Base-by-base conservation (phyloP, 2,329 filamentous ascomycete genomes). In the Alternaria sp. region DNA sequence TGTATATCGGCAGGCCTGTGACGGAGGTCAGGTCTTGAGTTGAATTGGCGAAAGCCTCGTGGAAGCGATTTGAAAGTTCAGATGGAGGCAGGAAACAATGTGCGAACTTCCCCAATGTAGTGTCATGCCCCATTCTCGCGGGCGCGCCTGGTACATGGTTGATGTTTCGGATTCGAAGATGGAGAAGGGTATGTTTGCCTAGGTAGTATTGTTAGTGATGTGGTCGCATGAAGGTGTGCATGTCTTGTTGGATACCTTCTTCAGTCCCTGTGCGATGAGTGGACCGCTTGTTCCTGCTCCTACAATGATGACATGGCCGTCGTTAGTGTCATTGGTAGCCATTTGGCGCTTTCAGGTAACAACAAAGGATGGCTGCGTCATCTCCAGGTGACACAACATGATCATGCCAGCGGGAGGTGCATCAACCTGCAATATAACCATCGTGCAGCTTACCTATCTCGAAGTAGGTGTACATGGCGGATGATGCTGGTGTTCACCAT, bases 91-190 rank as follows among this genome's bases (percentile, higher is more conserved):
- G 8, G 58, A 61, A 21, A 56, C 48, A 31, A 69, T 59, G 50
- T 70, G 66, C 9, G 54, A 48, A 10, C 57, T 52, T 41, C 66
- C 66, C 66, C 69, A 68, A 42, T 70, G 69, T 3, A 72, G 60
- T 4, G 68, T 70, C 66, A 72, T 72, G 56, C 67, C 68, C 66
- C 65, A 70, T 65, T 70, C 66, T 48, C 69, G 63, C 3, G 66
- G 67, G 1, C 68, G 62, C 17, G 69, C 63, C 39, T 66, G 65
- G 42, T 64, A 66, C 8, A 59, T 61, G 4, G 39, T 46, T 11
- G 36, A 44, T 41, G 57, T 56, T 51, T 62, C 57, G 50, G 53
- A 53, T 39, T 67, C 60, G 33, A 67, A 67, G 45, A 67, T 56
- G 50, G 37, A 39, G 37, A 39, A 39, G 17, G 37, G 10, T 13